These are phyloP conservation scores for Alternaria ventricosa DNA, from an alignment of 2,329 filamentous ascomycete genomes.

Conservation along the genomic window DNA sequence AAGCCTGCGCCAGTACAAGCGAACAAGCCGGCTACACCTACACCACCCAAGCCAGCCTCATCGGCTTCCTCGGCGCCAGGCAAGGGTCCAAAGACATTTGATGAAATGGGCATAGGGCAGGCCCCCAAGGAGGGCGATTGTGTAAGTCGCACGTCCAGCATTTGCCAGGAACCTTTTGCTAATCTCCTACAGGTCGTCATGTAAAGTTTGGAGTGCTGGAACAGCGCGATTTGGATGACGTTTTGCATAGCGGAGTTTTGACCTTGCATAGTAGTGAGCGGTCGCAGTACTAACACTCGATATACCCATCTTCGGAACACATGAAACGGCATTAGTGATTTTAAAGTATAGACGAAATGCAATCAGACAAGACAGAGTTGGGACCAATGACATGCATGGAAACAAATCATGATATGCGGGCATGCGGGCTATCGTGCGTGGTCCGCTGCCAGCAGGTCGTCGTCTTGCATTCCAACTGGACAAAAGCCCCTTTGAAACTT, in stretches of 20 bases:
- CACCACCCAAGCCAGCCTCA: conserved; percentile 39
- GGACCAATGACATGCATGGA: neutral
- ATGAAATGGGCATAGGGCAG: conserved; percentile 94
- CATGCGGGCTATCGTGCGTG: neutral
- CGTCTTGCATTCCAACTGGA: neutral
- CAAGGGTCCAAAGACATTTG: conserved; percentile 92
- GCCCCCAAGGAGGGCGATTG: conserved; percentile 88
- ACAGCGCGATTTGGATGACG: neutral
- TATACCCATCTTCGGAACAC: conserved; percentile 16
- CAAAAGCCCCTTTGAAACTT: neutral
- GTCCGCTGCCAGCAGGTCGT: neutral
- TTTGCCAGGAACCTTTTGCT: neutral
- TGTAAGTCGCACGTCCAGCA: conserved; percentile 61
- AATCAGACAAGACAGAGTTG: neutral
- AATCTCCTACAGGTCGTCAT: conserved; percentile 34
- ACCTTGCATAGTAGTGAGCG: conserved; percentile 17
- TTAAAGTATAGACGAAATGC: conserved; percentile 7
- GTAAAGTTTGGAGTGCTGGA: conserved; percentile 20
- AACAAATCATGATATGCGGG: neutral
- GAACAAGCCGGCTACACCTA: conserved; percentile 29
- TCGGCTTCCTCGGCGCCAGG: conserved; percentile 52
- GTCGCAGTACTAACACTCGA: conserved; percentile 6
- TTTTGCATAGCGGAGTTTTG: conserved; percentile 30
- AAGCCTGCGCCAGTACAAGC: conserved; percentile 26
- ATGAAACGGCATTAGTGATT: neutral